Percentiles rank a stretch among this genome's conserved stretches.
These are phyloP conservation scores for Wickerhamomyces mucosus DNA, from an alignment of 805 yeast genomes.

Conservation along the genomic window DNA sequence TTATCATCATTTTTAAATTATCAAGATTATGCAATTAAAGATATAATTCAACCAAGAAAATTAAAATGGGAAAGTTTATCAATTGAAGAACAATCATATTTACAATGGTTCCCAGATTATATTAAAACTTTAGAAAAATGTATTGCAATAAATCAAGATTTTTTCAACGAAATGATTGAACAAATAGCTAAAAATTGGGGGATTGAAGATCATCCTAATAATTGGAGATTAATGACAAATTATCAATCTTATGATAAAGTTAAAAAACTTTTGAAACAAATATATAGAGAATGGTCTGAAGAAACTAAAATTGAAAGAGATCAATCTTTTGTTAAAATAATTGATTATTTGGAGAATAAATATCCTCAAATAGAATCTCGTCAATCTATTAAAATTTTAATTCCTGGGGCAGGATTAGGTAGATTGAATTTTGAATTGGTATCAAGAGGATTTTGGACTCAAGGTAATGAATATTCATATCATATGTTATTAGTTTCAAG, in stretches of 20 bases:
- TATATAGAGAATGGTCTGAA: conserved; percentile 52
- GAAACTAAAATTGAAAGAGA: conserved; percentile 41
- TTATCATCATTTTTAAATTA: too few species aligned
- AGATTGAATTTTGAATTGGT: conserved; percentile 49
- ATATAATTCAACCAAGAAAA: conserved; percentile 23
- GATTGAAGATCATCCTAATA: conserved; percentile 9
- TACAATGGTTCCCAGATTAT: conserved; percentile 43
- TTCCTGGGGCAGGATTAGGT: conserved; percentile 62
- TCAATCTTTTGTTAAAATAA: conserved; percentile 28
- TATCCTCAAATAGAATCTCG: conserved; percentile 31
- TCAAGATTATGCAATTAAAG: conserved; percentile 24
- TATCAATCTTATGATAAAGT: conserved; percentile 50
- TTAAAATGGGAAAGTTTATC: conserved; percentile 28
- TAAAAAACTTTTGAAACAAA: conserved; percentile 42
- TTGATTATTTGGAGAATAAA: conserved; percentile 21
- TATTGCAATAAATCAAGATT: conserved; percentile 34
- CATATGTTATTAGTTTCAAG: conserved; percentile 54
- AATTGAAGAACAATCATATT: conserved; percentile 28
- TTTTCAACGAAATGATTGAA: conserved; percentile 33
- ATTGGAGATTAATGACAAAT: conserved; percentile 5
- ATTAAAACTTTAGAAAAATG: conserved; percentile 31
- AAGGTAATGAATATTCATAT: conserved; percentile 59
- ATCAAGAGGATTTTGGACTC: conserved; percentile 45
- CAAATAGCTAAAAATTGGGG: conserved; percentile 44
- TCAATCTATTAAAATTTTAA: conserved; percentile 33